phyloP scores from a whole-genome alignment of 176 grass and related monocot species.

The Lolium perenne region DNA sequence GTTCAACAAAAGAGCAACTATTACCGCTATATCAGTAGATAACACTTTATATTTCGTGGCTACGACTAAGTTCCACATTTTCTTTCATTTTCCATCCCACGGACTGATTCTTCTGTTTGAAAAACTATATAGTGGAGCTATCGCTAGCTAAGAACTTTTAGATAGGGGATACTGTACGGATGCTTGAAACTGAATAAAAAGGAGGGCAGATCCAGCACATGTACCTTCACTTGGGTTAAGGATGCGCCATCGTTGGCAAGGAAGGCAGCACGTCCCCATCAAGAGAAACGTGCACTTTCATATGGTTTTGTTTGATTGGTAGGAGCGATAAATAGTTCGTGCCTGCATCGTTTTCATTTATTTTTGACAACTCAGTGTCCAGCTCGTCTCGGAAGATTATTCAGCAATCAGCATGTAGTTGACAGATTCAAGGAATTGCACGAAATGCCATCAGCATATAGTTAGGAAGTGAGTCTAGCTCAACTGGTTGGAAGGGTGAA shows the following conservation, averaged over 20 bases:
- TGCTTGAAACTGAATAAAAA: not conserved
- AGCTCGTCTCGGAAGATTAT: not conserved
- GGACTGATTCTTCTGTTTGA: not conserved
- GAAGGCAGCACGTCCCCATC: not conserved
- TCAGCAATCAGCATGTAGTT: not conserved
- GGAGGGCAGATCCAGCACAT: not conserved
- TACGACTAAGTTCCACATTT: not conserved
- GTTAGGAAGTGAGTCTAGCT: no score
- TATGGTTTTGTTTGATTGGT: not conserved
- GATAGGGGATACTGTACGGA: not conserved
- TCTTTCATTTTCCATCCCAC: not conserved
- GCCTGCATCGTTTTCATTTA: not conserved
- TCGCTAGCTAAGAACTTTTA: not conserved
- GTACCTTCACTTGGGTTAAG: not conserved
- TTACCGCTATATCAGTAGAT: no score
- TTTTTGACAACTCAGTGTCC: not conserved
- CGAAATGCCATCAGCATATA: not conserved
- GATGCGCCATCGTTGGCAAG: not conserved
- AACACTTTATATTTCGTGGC: no score
- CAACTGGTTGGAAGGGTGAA: no score
- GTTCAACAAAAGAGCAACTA: no score
- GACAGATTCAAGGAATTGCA: not conserved
- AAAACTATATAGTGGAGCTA: not conserved
- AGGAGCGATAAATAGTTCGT: not conserved
- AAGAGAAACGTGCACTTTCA: not conserved